Evolutionary conservation across 306 rosid species (phyloP).

Genomic region (Medicago ruthenica): DNA sequence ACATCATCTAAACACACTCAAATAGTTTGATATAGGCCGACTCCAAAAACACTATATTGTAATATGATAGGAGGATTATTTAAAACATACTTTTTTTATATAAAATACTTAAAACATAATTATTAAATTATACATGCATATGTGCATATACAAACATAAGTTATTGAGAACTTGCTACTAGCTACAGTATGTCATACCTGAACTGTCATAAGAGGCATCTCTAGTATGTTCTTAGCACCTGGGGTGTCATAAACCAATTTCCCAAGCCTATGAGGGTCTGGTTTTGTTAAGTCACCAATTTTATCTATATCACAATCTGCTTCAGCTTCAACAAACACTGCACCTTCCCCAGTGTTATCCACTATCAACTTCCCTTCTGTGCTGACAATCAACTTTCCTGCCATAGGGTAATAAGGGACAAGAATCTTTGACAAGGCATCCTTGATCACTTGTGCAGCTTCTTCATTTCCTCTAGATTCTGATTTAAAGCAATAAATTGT

Average conservation of each 20-base stretch:
- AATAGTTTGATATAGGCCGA: too few species aligned
- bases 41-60: too few species aligned
- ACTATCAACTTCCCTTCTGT: slow-evolving; percentile 80
- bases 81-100: too few species aligned
- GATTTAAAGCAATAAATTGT: slow-evolving; percentile 74
- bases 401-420: slow-evolving; percentile 74
- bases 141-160: too few species aligned
- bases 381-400: slow-evolving; percentile 65
- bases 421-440: slow-evolving; percentile 68
- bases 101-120: too few species aligned
- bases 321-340: slow-evolving; percentile 85
- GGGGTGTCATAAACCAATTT: slow-evolving; percentile 74
- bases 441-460: slow-evolving; percentile 57
- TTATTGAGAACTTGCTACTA: too few species aligned
- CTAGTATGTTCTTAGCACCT: slow-evolving; percentile 69
- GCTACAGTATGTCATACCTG: slow-evolving; percentile 68
- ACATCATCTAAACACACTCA: too few species aligned
- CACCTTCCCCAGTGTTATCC: slow-evolving; percentile 78
- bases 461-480: slow-evolving; percentile 61
- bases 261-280: slow-evolving; percentile 66
- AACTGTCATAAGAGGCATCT: slow-evolving; percentile 78
- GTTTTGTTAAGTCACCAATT: slow-evolving; percentile 44
- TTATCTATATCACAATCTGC: slow-evolving; percentile 62
- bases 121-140: too few species aligned
- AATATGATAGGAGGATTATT: too few species aligned